A percentile compares a stretch with the other conserved stretches of the same genome.
phyloP scores from a whole-genome alignment of 768 basidiomycete species.

The Pulveroboletus sp. region DNA sequence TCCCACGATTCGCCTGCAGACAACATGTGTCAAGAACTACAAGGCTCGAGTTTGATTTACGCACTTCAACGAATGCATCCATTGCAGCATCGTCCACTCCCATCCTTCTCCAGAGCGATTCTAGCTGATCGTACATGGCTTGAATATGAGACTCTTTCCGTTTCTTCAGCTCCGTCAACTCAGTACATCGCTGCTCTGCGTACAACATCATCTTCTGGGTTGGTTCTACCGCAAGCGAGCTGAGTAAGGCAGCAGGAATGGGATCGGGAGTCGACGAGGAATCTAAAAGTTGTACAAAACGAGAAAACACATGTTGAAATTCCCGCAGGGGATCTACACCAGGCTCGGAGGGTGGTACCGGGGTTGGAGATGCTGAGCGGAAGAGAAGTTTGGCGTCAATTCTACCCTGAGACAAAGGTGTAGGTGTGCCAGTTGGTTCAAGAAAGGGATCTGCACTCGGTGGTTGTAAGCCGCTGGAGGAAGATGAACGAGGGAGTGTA shows the following conservation, averaged over 20 bases:
- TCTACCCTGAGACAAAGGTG: slow-evolving; percentile 40
- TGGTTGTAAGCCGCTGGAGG: slow-evolving; percentile 21
- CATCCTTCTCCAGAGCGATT: slow-evolving; percentile 83
- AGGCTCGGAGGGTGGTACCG: slow-evolving; percentile 8
- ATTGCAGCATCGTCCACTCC: slow-evolving; percentile 76
- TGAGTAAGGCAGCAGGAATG: slow-evolving; percentile 18
- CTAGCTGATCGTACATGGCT: slow-evolving; percentile 89
- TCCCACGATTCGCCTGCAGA: slow-evolving; percentile 57
- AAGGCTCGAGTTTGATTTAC: neutral
- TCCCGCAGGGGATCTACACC: slow-evolving; percentile 26
- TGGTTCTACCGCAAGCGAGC: slow-evolving; percentile 60
- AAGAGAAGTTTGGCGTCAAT: slow-evolving; percentile 34
- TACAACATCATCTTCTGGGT: slow-evolving; percentile 69
- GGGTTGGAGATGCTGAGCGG: slow-evolving; percentile 23
- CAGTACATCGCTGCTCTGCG: slow-evolving; percentile 51
- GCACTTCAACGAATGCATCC: slow-evolving; percentile 85
- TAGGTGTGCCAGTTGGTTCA: slow-evolving; percentile 38
- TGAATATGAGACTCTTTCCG: slow-evolving; percentile 82
- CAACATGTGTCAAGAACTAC: neutral
- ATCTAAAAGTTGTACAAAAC: slow-evolving; percentile 59
- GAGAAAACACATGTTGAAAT: slow-evolving; percentile 56
- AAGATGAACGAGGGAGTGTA: slow-evolving; percentile 45
- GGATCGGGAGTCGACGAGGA: slow-evolving; percentile 24
- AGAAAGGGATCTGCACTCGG: slow-evolving; percentile 25
- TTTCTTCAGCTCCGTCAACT: slow-evolving; percentile 70